Evolutionary conservation across 805 yeast genomes (phyloP).

Genomic region (Pichia kluyveri): DNA sequence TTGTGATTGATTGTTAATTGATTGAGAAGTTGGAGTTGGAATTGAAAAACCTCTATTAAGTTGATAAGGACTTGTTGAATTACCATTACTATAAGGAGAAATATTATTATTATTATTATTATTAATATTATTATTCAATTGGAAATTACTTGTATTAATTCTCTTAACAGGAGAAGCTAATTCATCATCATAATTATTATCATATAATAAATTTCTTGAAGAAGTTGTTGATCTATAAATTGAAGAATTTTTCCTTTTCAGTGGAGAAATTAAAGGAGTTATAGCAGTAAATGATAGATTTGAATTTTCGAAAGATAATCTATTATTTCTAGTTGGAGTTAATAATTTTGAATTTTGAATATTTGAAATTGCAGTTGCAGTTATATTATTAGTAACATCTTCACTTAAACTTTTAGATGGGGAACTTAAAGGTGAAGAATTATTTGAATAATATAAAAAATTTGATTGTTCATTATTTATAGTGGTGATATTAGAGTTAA

Average conservation of each 20-base stretch:
- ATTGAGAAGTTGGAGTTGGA: slow-evolving; percentile 11
- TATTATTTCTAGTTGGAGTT: slow-evolving; percentile 7
- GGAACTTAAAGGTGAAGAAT: slow-evolving; percentile 11
- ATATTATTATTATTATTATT: slow-evolving; percentile 12
- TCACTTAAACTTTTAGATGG: slow-evolving; percentile 12
- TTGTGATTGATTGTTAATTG: not conserved
- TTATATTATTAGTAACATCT: slow-evolving; percentile 8
- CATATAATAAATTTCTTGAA: not conserved
- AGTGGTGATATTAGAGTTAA: not conserved
- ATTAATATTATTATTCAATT: no score
- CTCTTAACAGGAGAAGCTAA: slow-evolving; percentile 22
- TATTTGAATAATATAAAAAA: not conserved
- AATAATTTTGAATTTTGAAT: slow-evolving; percentile 9
- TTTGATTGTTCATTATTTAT: not conserved
- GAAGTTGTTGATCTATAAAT: slow-evolving; percentile 6
- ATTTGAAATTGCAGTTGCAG: slow-evolving; percentile 15
- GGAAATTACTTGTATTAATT: slow-evolving; percentile 5
- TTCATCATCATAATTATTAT: slow-evolving; percentile 8
- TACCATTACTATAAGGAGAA: slow-evolving; percentile 18
- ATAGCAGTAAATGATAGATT: slow-evolving; percentile 3
- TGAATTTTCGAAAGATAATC: not conserved
- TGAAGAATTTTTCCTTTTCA: slow-evolving; percentile 19
- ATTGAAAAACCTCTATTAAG: slow-evolving; percentile 8
- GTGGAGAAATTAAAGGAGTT: slow-evolving; percentile 17
- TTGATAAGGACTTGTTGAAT: slow-evolving; percentile 16